A percentile compares a stretch with the other conserved stretches of the same genome.
These are phyloP conservation scores for Rhizopogon vulgaris DNA, from an alignment of 768 basidiomycete genomes.

Conservation along the genomic window DNA sequence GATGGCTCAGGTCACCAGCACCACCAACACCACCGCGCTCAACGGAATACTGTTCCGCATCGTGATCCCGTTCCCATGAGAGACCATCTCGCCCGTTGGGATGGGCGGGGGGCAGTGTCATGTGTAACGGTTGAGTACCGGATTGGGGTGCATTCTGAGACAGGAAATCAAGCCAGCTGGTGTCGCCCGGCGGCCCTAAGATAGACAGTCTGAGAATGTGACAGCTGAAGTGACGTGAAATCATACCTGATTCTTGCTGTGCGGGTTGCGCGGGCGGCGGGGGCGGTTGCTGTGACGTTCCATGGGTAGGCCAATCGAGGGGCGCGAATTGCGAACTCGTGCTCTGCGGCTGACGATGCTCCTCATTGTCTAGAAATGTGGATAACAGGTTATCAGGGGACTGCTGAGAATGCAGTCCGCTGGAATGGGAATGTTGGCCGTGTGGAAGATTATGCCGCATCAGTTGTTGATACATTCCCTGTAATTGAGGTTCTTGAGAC, in stretches of 20 bases:
- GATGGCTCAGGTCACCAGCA: slow-evolving; percentile 3
- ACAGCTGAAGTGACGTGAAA: not conserved
- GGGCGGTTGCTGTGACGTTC: slow-evolving; percentile 13
- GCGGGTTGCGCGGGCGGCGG: slow-evolving; percentile 8
- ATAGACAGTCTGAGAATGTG: not conserved
- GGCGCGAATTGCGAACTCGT: slow-evolving; percentile 19
- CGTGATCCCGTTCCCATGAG: slow-evolving; percentile 27
- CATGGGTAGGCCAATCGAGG: slow-evolving; percentile 30
- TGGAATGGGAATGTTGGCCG: slow-evolving; percentile 11
- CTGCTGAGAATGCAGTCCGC: slow-evolving; percentile 16
- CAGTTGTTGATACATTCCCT: slow-evolving; percentile 25
- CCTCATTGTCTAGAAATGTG: slow-evolving; percentile 22
- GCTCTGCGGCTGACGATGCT: slow-evolving; percentile 19
- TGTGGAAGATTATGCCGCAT: slow-evolving; percentile 18
- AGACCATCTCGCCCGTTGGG: slow-evolving; percentile 18
- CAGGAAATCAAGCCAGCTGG: slow-evolving; percentile 28
- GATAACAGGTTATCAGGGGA: slow-evolving; percentile 21
- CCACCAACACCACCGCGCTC: slow-evolving; percentile 15
- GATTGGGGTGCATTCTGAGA: slow-evolving; percentile 22
- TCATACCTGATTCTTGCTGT: slow-evolving; percentile 22
- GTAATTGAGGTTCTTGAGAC: slow-evolving; percentile 21
- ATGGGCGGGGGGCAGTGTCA: slow-evolving; percentile 19
- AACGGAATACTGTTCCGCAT: slow-evolving; percentile 22
- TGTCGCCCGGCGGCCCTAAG: slow-evolving; percentile 23
- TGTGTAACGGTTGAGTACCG: slow-evolving; percentile 20